Conservation (phyloP, 306 rosid species). For the barrel medic (Medicago truncatula) region DNA sequence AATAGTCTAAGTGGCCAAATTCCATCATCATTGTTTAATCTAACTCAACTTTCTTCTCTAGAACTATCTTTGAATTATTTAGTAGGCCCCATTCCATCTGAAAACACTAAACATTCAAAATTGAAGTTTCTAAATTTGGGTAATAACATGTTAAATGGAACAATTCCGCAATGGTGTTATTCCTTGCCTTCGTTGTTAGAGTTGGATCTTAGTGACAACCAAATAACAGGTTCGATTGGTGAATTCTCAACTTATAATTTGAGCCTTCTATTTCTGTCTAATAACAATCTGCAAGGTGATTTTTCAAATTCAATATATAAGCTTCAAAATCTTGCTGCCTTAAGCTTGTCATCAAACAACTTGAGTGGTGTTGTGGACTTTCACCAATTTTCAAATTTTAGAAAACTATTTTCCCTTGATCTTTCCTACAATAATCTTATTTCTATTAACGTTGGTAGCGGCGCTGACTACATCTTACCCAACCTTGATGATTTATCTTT, state of each 20-base stretch:
- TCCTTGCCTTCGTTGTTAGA: neutral
- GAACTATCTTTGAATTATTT: neutral
- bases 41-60: neutral
- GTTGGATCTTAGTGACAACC: neutral
- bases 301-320: neutral
- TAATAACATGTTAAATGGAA: neutral
- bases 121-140: neutral
- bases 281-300: neutral
- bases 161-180: neutral
- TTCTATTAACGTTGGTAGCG: neutral
- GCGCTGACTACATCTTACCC: neutral
- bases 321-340: neutral
- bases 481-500: neutral
- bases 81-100: neutral
- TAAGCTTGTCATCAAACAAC: neutral
- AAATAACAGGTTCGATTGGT: neutral
- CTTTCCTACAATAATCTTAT: neutral
- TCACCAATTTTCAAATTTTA: neutral
- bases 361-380: neutral
- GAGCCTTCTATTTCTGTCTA: neutral
- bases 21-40: conserved; percentile 20
- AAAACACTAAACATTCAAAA: neutral
- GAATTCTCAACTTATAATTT: neutral
- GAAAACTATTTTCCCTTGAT: neutral
- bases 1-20: neutral